Percentiles rank a stretch among this genome's conserved stretches.
Conservation (phyloP, 345 rosid genomes). For the Arabidopsis suecica region DNA sequence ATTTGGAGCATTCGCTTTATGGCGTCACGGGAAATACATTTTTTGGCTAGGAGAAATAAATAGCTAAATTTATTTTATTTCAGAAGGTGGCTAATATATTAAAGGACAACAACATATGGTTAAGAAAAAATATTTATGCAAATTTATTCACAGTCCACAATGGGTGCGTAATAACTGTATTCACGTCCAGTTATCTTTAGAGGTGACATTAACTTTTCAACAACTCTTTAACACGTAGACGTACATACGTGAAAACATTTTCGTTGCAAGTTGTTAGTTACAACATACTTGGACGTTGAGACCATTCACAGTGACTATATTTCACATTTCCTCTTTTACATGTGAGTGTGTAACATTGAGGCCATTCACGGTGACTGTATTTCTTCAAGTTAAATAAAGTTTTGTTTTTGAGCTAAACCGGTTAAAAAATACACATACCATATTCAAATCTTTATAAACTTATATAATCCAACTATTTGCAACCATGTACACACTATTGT, state of each 20-base stretch:
- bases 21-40: slow-evolving; percentile 40
- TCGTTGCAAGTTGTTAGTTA: slow-evolving; percentile 15
- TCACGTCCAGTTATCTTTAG: slow-evolving; percentile 22
- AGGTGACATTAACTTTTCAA: slow-evolving; percentile 35
- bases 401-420: too few species aligned
- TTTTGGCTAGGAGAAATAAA: slow-evolving; percentile 26
- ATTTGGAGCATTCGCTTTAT: slow-evolving; percentile 38
- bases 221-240: slow-evolving; percentile 26
- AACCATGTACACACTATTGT: too few species aligned
- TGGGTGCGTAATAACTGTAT: slow-evolving; percentile 27
- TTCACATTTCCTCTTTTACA: neutral
- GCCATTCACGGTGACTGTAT: neutral
- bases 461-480: too few species aligned
- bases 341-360: neutral
- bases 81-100: neutral
- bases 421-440: too few species aligned
- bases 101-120: neutral
- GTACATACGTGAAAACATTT: neutral
- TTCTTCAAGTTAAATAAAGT: too few species aligned
- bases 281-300: slow-evolving; percentile 4
- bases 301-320: neutral
- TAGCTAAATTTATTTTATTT: neutral
- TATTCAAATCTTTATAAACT: too few species aligned
- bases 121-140: neutral
- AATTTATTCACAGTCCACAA: slow-evolving; percentile 14